Base-by-base conservation (phyloP, 2,329 filamentous ascomycete genomes). In the Xylariomycetidae sp. region DNA sequence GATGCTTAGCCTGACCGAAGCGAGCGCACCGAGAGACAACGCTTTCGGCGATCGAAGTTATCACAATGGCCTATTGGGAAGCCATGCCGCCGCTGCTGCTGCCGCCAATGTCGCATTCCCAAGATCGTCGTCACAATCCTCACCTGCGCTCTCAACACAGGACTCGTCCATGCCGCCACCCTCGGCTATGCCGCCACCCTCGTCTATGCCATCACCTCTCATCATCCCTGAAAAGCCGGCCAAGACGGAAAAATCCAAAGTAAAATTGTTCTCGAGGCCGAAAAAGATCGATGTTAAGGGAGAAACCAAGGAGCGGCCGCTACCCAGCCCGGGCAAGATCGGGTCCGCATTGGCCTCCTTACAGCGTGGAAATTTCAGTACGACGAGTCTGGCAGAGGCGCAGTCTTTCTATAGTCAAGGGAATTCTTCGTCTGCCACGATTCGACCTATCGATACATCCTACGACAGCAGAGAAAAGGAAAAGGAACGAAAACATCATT, bases 401-500 rank as follows among this genome's bases (percentile, higher is more conserved):
- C 70, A 75, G 36, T 82, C 82, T 0, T 67, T 89, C 20, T 90
- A 89, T 56, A 85, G 69, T 33, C 70, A 82, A 20, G 77, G 73
- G n/a, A 90, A 90, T 56, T 83, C 80, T 1, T 88, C 84, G 1
- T 79, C 82, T 1, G 82, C 82, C 3, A 89, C 85, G 0, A 79
- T 90, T 36, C 76, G 85, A n/a, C 74, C 83, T 0, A 51, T 61
- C 9, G 78, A 83, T 27, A 61, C 67, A 16, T 50, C 61, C 17
- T 59, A 64, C 5, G 62, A 53, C 3, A 66, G 69, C 30, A 68
- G 69, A 41, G 69, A 56, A 34, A 61, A 69, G 41, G 74, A 74
- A 20, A 85, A 85, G 60, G 80, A 85, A 49, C 85, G 84, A 62
- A 85, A 83, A 45, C 85, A 88, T 48, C 80, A 89, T 51, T 89